Base-by-base conservation (phyloP, 257 asterid species). In the Jaltomata sinuosa region DNA sequence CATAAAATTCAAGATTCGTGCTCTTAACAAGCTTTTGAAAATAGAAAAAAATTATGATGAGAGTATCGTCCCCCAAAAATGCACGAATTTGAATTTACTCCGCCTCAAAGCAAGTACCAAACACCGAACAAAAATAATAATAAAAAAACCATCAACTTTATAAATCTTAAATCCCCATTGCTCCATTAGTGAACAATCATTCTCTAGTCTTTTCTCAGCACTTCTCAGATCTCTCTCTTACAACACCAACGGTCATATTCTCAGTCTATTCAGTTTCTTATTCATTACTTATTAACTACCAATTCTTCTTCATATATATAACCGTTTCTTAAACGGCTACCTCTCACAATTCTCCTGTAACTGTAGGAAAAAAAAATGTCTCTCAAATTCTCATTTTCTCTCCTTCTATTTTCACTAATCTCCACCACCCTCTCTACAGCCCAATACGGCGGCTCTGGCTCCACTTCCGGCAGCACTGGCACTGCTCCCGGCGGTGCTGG, bases 381-480 rank as follows among this genome's bases (percentile, higher is more conserved):
- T 9, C 72, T 21, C 3, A 64, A 19, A 27, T 62, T 38, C 59
- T 57, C 65, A 38, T 55, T 32, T 78, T 87, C 82, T 31, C 54
- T 19, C 69, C 15, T 72, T 84, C 57, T 83, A 16, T 86, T 6
- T n/a, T 31, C 68, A 54, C 15, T 85, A 1, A 3, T 84, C 22
- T n/a, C 85, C 85, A 74, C 85, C 85, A 74, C 80, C 65, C 42
- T 50, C 47, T 87, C 85, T 31, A 86, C 81, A 2, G 97, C 93
- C 76, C 92, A 88, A 71, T 87, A 85, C 81, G 88, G 88, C 80
- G 89, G 91, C 25, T 83, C 72, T 29, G 72, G 40, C 40, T 12
- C 71, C 27, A 21, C 69, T 5, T 36, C 69, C 0, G 36, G 69
- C 3, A 18, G 32, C 3, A 0, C 1, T 8, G 31, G 0, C 31